Evolutionary conservation across 345 rosid genomes (phyloP), one percentile per base, ranked within the genome.

Genomic region (Salix koriyanagi): DNA sequence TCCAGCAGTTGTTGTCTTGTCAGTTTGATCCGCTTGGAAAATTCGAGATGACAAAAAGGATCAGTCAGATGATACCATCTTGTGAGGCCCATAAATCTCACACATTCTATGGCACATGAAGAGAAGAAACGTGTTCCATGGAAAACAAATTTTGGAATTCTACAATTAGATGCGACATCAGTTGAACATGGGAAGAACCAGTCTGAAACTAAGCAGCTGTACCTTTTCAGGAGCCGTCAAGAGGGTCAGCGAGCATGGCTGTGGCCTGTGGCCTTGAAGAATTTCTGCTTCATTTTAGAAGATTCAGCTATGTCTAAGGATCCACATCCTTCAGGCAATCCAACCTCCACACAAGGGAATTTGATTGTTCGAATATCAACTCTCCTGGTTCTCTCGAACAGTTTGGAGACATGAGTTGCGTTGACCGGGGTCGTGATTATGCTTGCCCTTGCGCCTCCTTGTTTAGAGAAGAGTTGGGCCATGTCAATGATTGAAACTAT

Each of bases 61-160:
- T 23, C 26, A 5, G 19, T 66, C 70, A 32, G 23, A 16, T 34
- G 46, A 32, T 5, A 19, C 23, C 12, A 6, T 2, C 70, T 36
- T 9, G 37, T 9, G 13, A 9, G 70, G 44, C 70, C 6, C 4
- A 36, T 66, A 66, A 30, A 36, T 1, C 25, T 66, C 42, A 36
- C 23, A 66, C 2, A 19, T 28, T 32, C 70, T 8, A 15, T 19
- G 6, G 23, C 37, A 19, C 46, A 19, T 16, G 42, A 36, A 44
- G 76, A 26, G 69, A 74, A 64, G 42, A 42, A 62, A 44, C 42
- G 25, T 37, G 69, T 26, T 25, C 61, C 69, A 42, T 74, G 69
- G 26, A 74, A 74, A 18, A 64, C 41, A 10, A 74, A 21, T 6
- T 69, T 8, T 16, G 69, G 69, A 18, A 64, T 74, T 6, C 42